Evolutionary conservation across 192 early-diverging fungal genomes (phyloP), one percentile per base, ranked within the genome.

Genomic region (Funneliformis geosporum): DNA sequence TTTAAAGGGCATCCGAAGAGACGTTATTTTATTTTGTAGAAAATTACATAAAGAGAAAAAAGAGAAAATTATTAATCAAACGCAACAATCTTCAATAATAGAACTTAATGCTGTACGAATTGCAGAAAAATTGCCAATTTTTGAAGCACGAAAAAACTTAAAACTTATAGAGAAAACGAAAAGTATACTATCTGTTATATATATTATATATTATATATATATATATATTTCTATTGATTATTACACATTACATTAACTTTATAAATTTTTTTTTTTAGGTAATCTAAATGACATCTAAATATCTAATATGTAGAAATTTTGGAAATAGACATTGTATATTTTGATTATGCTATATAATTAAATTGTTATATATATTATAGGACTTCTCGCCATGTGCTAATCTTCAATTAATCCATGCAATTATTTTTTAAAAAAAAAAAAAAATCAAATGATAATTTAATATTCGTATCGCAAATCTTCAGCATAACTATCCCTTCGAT

Each of bases 381-480:
- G 2, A 0, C 2, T 33, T 33, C 2, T 33, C 33, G 2, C 33
- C 0, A 21, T 27, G 25, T 65, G 4, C 14, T 21, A 65, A 3
- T 28, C 25, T 65, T 12, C 12, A 28, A 21, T 33, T 28, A 33
- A 65, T 28, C 11, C 25, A 5, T 27, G 25, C 5, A 27, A 28
- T 28, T 28, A 23, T 33, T 65, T 23, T n/a, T 40, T 18, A 7
- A 21, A 39, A 40, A 28, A 42, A 23, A 14, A 42, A 33, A 69
- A 40, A 39, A 42, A 5, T 18, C 33, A 69, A 18, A 12, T 23
- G 12, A 11, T 21, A 16, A 12, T 33, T 18, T 69, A 38, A 18
- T 73, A 55, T 16, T 71, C 69, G 28, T 73, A 73, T 55, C 72
- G 72, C 47, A 55, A 73, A 50, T 73, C 72, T 28, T 73, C 72